These are phyloP conservation scores for Handroanthus guayacan DNA, from an alignment of 257 asterid genomes.

Conservation along the genomic window DNA sequence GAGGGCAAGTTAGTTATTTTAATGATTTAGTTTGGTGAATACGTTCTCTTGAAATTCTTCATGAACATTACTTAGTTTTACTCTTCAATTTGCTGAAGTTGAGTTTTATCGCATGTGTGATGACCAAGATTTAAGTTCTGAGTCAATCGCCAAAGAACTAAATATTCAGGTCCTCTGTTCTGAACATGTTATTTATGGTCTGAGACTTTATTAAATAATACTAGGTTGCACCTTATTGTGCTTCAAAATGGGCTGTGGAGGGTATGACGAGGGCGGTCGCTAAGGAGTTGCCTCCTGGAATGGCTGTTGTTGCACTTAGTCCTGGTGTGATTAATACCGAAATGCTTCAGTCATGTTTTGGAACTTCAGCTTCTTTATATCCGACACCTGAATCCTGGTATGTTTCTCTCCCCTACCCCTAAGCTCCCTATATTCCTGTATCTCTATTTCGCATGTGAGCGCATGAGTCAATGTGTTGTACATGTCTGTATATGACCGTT, in stretches of 20 bases:
- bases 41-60: neutral
- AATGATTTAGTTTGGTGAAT: neutral
- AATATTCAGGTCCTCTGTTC: slow-evolving; percentile 11
- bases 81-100: neutral
- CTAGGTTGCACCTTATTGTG: slow-evolving; percentile 98
- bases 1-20: slow-evolving; percentile 16
- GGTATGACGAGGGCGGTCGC: slow-evolving; percentile 90
- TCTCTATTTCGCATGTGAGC: neutral
- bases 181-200: slow-evolving; percentile 26
- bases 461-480: neutral
- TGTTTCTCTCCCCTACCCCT: slow-evolving; percentile 5
- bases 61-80: slow-evolving; percentile 7
- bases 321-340: slow-evolving; percentile 96
- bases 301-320: slow-evolving; percentile 85
- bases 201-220: slow-evolving; percentile 38
- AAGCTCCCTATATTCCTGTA: neutral
- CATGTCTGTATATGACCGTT: neutral
- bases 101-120: neutral
- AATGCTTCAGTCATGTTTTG: slow-evolving; percentile 95
- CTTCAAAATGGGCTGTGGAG: slow-evolving; percentile 98
- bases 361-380: slow-evolving; percentile 78
- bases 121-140: slow-evolving; percentile 24
- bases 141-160: slow-evolving; percentile 11
- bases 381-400: slow-evolving; percentile 94
- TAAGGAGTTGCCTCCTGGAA: slow-evolving; percentile 88